Percentiles rank a stretch among this genome's conserved stretches.
These are phyloP conservation scores for Hymenoscyphus occultus DNA, from an alignment of 2,329 filamentous ascomycete species.

Conservation along the genomic window DNA sequence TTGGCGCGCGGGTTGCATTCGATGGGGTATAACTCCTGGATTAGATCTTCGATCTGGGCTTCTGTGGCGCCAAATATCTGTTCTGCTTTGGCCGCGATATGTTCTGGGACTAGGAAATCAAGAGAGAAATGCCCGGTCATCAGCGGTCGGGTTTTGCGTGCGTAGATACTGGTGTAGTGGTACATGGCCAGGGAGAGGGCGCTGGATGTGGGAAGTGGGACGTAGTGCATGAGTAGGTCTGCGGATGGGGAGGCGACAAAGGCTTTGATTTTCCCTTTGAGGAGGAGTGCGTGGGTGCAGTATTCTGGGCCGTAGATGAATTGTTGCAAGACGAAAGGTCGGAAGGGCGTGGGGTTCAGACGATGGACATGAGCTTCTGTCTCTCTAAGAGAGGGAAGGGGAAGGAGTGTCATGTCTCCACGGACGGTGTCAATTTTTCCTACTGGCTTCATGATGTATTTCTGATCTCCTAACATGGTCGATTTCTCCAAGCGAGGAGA, in stretches of 20 bases:
- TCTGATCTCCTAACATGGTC: constrained; percentile 35
- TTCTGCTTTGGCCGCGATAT: background rate
- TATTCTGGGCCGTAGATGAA: constrained; percentile 63
- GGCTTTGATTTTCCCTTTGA: constrained; percentile 60
- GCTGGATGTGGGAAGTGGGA: constrained; percentile 52
- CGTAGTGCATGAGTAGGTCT: constrained; percentile 65
- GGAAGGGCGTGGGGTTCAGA: constrained; percentile 39
- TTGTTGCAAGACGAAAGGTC: constrained; percentile 67
- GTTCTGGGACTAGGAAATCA: constrained; percentile 52
- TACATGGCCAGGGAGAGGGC: constrained; percentile 59
- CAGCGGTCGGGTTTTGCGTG: constrained; percentile 44
- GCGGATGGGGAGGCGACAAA: constrained; percentile 66
- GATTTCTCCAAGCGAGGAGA: constrained; percentile 16
- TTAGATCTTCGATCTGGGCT: constrained; percentile 26
- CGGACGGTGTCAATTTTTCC: constrained; percentile 59
- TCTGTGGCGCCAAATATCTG: constrained; percentile 2
- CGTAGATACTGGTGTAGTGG: constrained; percentile 59
- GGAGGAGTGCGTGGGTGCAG: constrained; percentile 67
- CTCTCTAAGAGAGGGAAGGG: constrained; percentile 48
- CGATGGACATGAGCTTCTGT: constrained; percentile 54
- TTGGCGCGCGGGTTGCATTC: constrained; percentile 70
- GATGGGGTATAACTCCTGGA: constrained; percentile 58
- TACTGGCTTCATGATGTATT: constrained; percentile 64
- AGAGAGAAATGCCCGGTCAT: constrained; percentile 72
- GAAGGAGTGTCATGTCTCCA: constrained; percentile 63